Percentiles rank a stretch among this genome's conserved stretches.
Conservation (phyloP, 2,329 filamentous ascomycete genomes). For the Botrytis hyacinthi region DNA sequence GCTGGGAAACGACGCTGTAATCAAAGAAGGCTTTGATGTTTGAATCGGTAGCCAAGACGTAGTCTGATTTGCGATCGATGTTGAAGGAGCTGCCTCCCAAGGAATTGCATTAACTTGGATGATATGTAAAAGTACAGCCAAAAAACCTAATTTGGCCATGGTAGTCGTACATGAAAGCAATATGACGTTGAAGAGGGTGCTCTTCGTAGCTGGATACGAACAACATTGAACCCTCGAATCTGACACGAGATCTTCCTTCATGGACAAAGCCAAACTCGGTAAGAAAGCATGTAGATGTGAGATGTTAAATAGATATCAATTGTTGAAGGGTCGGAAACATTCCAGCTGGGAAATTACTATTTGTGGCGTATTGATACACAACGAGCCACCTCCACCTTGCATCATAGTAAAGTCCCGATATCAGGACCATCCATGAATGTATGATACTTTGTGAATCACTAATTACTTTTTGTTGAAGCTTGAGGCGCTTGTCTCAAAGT, state of each 20-base stretch:
- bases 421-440: not conserved
- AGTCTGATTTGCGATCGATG: not conserved
- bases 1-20: not conserved
- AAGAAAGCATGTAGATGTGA: not conserved
- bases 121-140: not conserved
- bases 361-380: conserved; percentile 14
- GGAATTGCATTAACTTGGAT: conserved; percentile 2
- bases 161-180: conserved; percentile 7
- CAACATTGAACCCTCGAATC: not conserved
- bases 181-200: not conserved
- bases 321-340: not conserved
- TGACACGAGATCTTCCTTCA: conserved; percentile 7
- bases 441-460: not conserved
- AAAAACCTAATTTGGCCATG: not conserved
- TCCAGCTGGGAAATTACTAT: conserved; percentile 1
- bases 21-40: conserved; percentile 3
- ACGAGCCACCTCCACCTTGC: conserved; percentile 15
- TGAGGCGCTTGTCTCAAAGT: conserved; percentile 14
- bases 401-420: conserved; percentile 9
- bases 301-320: not conserved
- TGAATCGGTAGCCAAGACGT: conserved; percentile 4
- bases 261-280: not conserved
- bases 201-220: not conserved
- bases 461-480: not conserved
- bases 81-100: conserved; percentile 7